These are phyloP conservation scores for Stagonosporopsis rhizophila DNA, from an alignment of 2,329 filamentous ascomycete genomes.

Conservation along the genomic window DNA sequence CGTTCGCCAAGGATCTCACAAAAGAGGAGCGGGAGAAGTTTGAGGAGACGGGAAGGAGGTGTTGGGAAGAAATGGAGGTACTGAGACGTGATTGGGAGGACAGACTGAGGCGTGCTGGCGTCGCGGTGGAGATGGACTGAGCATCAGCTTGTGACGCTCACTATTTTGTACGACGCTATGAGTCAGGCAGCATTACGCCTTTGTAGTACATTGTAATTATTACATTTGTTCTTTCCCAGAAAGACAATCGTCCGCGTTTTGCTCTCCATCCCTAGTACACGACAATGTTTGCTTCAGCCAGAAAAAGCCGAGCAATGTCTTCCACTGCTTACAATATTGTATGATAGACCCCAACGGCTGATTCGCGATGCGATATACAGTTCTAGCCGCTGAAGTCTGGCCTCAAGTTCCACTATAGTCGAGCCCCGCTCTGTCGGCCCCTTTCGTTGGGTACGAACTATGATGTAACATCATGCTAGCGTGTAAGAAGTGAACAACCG, in stretches of 20 bases:
- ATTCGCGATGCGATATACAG: neutral
- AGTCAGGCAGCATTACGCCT: neutral
- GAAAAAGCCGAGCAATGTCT: neutral
- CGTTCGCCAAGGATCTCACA: conserved; percentile 65
- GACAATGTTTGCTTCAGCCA: neutral
- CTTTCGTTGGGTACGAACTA: conserved; percentile 3
- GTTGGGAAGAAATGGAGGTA: conserved; percentile 76
- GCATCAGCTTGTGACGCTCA: neutral
- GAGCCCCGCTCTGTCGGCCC: conserved; percentile 6
- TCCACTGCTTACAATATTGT: neutral
- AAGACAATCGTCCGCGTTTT: neutral
- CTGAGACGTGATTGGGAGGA: conserved; percentile 70
- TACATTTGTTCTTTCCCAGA: neutral
- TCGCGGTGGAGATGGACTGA: conserved; percentile 46
- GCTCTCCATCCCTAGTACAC: neutral
- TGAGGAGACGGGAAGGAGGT: conserved; percentile 65
- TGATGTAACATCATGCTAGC: conserved; percentile 2
- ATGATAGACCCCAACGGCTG: neutral
- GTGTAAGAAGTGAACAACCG: neutral
- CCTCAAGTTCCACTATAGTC: neutral
- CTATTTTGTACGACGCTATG: neutral
- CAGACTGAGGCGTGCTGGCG: conserved; percentile 47
- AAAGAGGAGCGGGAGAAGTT: conserved; percentile 67
- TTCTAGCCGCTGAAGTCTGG: neutral
- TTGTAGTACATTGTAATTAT: conserved; percentile 2